Evolutionary conservation across 2,329 filamentous ascomycete genomes (phyloP).

Genomic region (Acrodontium crateriforme): DNA sequence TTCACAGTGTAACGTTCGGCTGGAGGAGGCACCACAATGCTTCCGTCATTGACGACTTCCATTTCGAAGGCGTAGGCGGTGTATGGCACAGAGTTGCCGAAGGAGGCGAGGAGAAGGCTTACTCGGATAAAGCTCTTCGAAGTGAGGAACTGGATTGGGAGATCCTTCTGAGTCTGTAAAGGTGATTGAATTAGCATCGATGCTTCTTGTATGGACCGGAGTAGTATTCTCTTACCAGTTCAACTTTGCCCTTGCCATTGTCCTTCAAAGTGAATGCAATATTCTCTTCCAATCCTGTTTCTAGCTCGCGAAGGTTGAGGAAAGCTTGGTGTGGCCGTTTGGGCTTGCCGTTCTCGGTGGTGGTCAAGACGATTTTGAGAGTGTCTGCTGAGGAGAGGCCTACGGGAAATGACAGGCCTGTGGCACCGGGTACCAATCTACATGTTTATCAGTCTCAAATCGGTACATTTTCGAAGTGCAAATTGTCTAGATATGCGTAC

Average conservation of each 20-base stretch:
- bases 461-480: background rate
- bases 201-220: constrained; percentile 17
- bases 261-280: constrained; percentile 77
- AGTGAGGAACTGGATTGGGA: constrained; percentile 68
- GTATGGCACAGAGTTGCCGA: constrained; percentile 58
- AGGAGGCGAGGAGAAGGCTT: constrained; percentile 74
- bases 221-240: constrained; percentile 52
- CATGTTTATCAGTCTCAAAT: background rate
- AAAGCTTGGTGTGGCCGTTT: constrained; percentile 93
- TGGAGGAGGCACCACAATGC: constrained; percentile 46
- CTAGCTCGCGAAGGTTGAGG: constrained; percentile 62
- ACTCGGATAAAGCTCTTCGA: constrained; percentile 57
- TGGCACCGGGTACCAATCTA: constrained; percentile 36
- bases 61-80: constrained; percentile 61
- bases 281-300: constrained; percentile 69
- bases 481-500: too few relatives aligned
- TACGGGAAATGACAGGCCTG: constrained; percentile 41
- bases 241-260: constrained; percentile 70
- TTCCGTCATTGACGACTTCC: constrained; percentile 49
- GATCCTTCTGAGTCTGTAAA: constrained; percentile 73
- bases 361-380: constrained; percentile 69
- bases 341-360: constrained; percentile 61
- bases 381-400: constrained; percentile 54
- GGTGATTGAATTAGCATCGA: too few relatives aligned
- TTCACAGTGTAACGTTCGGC: constrained; percentile 73